Conservation (phyloP, 2,329 filamentous ascomycete species). For the Clonostachys byssicola region DNA sequence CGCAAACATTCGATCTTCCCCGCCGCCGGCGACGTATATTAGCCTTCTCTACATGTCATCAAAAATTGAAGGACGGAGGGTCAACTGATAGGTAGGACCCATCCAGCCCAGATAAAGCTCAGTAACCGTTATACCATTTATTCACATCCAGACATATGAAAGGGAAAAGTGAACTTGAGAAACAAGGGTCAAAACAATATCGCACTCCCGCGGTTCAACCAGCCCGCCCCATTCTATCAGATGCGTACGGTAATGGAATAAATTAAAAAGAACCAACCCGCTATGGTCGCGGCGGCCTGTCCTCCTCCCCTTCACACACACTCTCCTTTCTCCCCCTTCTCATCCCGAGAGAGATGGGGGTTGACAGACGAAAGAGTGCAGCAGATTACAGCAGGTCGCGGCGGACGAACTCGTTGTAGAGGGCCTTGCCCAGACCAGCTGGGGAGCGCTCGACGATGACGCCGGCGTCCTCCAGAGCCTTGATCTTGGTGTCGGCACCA, state of each 20-base stretch:
- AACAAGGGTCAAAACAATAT: no score
- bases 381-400: conserved; percentile 79
- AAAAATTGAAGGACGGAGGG: no score
- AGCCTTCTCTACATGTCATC: no score
- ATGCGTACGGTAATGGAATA: conserved; percentile 13
- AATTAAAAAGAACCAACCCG: neutral
- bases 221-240: conserved; percentile 20
- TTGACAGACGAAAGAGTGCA: conserved; percentile 3
- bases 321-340: neutral
- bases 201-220: neutral
- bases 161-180: no score
- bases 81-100: no score
- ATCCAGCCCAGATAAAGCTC: no score
- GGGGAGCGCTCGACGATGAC: conserved; percentile 96
- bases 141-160: neutral
- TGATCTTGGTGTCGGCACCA: conserved; percentile 97
- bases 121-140: neutral
- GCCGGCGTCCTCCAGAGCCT: conserved; percentile 86
- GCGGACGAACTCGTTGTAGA: conserved; percentile 94
- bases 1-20: no score
- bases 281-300: neutral
- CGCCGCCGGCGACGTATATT: no score
- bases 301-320: neutral
- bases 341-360: conserved; percentile 1
- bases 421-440: conserved; percentile 84